phyloP scores from a whole-genome alignment of 2,329 filamentous ascomycete genomes.

The Exserohilum turcica region DNA sequence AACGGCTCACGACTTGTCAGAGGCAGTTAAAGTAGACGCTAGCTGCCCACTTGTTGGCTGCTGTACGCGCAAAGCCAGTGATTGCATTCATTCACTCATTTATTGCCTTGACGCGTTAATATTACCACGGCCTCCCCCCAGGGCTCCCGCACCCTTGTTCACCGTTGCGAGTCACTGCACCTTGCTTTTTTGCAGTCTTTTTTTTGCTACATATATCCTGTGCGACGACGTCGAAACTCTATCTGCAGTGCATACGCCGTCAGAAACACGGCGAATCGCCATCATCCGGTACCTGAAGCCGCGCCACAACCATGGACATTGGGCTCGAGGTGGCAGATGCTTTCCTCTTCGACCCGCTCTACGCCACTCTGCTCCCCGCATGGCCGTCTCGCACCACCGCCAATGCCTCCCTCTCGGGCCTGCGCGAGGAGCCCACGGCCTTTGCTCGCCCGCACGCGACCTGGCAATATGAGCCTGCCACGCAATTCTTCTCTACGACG shows the following conservation, averaged over 20 bases:
- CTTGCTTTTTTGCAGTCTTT: background rate
- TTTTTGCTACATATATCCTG: background rate
- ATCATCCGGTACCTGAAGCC: conserved; percentile 25
- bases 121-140: conserved; percentile 12
- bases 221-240: background rate
- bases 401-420: conserved; percentile 63
- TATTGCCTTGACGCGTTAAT: conserved; percentile 1
- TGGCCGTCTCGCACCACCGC: conserved; percentile 53
- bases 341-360: conserved; percentile 78
- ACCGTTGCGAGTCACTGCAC: background rate
- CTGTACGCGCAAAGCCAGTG: too few relatives aligned
- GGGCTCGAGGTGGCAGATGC: conserved; percentile 85
- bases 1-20: background rate
- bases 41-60: too few relatives aligned
- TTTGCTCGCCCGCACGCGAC: conserved; percentile 33
- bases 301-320: conserved; percentile 73
- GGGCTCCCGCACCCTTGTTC: conserved; percentile 10
- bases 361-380: conserved; percentile 70
- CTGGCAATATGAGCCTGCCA: conserved; percentile 76
- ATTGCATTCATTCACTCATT: too few relatives aligned
- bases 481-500: conserved; percentile 68
- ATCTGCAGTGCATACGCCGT: conserved; percentile 2
- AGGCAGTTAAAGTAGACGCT: conserved; percentile 4
- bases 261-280: conserved; percentile 27
- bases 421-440: conserved; percentile 47